Base-by-base conservation (phyloP, 2,329 filamentous ascomycete species). In the Aspergillus arachidicola region DNA sequence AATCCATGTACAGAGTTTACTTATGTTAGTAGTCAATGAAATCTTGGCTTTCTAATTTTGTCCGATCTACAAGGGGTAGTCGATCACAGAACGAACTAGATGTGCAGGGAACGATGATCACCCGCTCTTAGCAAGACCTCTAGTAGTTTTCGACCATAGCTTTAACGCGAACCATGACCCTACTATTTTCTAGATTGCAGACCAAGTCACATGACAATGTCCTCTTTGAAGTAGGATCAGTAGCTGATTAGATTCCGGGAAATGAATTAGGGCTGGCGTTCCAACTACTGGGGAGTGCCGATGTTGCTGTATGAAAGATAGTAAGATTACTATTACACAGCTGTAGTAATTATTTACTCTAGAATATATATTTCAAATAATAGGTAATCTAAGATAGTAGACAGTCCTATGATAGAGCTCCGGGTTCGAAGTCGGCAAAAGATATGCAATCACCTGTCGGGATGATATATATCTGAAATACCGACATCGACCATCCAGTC, bases 1-100 rank as follows among this genome's bases (percentile, higher is more conserved):
- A 23, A 55, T 55, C 51, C 51, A 55, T 38, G 32, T 55, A 55
- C 51, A 55, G 51, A 38, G 32, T 38, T 14, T 41, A 38, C 16
- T 36, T 19, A 54, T 34, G 5, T 34, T 54, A 54, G 28, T 23
- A 21, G 19, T 36, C 51, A 11, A 36, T 34, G n/a, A 34, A 41
- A 41, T 9, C 38, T 41, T 41, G 38, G 38, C 38, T 41, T 41
- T n/a, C 19, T 41, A 19, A 19, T 41, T 41, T n/a, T 41, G 38
- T 41, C 16, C 19, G 38, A 41, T 41, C 38, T 41, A 41, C 38
- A 41, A n/a, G 38, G 38, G 16, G 19, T 10, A 10, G 7, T 19
- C 38, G 6, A 19, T 41, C 16, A 19, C 38, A 19, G 38, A 41
- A 41, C 38, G 38, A n/a, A 4, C 38, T 14, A 19, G 19, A 41